Base-by-base conservation (phyloP, 495 filamentous ascomycete genomes). In the Sordaria brevicollis region DNA sequence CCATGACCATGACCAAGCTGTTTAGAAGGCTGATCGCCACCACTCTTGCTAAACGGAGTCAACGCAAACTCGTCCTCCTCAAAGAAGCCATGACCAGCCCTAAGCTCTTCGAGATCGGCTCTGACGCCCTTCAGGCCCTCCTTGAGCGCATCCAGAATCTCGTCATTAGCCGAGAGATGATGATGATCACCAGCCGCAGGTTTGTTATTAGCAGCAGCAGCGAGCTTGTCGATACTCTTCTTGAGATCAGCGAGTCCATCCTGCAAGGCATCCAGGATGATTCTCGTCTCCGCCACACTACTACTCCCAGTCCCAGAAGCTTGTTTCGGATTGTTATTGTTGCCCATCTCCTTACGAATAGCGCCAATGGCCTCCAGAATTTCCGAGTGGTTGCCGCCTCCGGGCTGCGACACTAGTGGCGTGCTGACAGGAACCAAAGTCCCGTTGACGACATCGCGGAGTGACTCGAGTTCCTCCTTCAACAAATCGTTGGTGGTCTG, bases 61-160 rank as follows among this genome's bases (percentile, higher is more conserved):
- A 85, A 65, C 8, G 90, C 84, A 6, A 62, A 62, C 70, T 87
- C 86, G 57, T 87, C 82, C 62, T 79, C 71, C n/a, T n/a, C n/a
- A n/a, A n/a, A n/a, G 77, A 85, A 62, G 73, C 77, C 74, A 71
- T 78, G 68, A 11, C 88, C 83, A 4, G 49, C 49, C 29, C 91
- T 89, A 43, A 97, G 81, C n/a, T 82, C 82, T 43, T 94, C 91
- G 69, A 97, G 89, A 36, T 97, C 93, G 34, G 87, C 81, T 71
- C 88, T 88, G 37, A 97, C 83, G 33, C 83, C 84, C 39, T 88
- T 87, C 13, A 97, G 80, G 0, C 93, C 93, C 49, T 88, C 88
- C 73, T 90, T 95, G 66, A 97, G 84, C 2, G 92, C 90, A 67
- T 96, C 92, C 5, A 96, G 84, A 62, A 96, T 93, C 75, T 96